Evolutionary conservation across 805 yeast genomes (phyloP).

Genomic region (Candida arabinofermentans): DNA sequence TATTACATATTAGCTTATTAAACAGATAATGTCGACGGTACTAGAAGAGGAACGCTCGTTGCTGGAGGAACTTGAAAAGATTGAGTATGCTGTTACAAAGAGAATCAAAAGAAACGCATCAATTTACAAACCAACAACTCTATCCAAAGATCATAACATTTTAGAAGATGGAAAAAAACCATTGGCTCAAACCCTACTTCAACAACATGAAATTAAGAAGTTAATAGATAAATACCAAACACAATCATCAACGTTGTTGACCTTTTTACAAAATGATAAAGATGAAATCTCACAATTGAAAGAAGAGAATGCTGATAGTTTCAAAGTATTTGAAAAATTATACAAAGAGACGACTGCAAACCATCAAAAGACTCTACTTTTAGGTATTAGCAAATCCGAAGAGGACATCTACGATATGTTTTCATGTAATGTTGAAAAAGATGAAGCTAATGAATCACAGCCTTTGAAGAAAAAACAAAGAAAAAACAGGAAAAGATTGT

Average conservation of each 20-base stretch:
- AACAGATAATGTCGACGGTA: slow-evolving; percentile 15
- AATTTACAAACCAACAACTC: slow-evolving; percentile 34
- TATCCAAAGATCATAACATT: slow-evolving; percentile 25
- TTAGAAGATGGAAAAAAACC: slow-evolving; percentile 38
- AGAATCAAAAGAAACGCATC: slow-evolving; percentile 62
- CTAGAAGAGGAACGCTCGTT: slow-evolving; percentile 37
- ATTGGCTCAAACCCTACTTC: slow-evolving; percentile 48
- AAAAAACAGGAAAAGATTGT: slow-evolving; percentile 30
- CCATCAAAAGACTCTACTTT: slow-evolving; percentile 25
- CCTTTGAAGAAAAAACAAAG: slow-evolving; percentile 16
- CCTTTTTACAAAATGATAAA: slow-evolving; percentile 6
- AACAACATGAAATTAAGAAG: slow-evolving; percentile 61
- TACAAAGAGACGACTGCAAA: slow-evolving; percentile 30
- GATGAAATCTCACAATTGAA: slow-evolving; percentile 3
- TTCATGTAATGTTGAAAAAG: slow-evolving; percentile 3
- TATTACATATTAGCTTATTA: too few species aligned
- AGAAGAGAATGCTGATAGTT: slow-evolving; percentile 12
- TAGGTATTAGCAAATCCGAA: slow-evolving; percentile 19
- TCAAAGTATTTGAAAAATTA: slow-evolving; percentile 36
- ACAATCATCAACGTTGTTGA: slow-evolving; percentile 24
- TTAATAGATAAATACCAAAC: slow-evolving; percentile 45
- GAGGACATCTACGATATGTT: neutral
- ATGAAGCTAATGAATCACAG: slow-evolving; percentile 6
- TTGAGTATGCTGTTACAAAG: slow-evolving; percentile 62
- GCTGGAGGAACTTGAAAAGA: slow-evolving; percentile 64